Evolutionary conservation across 306 rosid species (phyloP).

Genomic region (Pachyrhizus erosus): DNA sequence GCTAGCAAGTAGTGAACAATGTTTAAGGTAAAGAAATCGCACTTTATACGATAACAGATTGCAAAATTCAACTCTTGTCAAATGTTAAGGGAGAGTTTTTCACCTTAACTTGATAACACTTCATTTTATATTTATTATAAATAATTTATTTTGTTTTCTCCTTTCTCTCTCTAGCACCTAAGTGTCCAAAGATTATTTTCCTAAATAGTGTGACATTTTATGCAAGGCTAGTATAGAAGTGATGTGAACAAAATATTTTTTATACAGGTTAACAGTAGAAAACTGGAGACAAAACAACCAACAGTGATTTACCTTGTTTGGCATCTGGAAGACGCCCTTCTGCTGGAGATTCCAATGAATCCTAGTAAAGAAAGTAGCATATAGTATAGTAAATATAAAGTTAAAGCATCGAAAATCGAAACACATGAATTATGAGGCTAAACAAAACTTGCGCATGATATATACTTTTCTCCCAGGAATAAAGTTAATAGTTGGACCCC

Average conservation of each 20-base stretch:
- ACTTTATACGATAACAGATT: background rate
- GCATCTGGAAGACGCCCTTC: conserved; percentile 96
- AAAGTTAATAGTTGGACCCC: conserved; percentile 85
- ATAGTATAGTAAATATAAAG: background rate
- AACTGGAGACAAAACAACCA: background rate
- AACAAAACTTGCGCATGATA: background rate
- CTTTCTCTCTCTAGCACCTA: background rate
- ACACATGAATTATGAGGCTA: background rate
- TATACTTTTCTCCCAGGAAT: conserved; percentile 83
- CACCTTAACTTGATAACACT: background rate
- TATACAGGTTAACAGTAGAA: background rate
- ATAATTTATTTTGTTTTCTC: background rate
- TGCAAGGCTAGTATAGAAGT: background rate
- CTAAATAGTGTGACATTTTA: background rate
- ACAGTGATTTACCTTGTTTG: conserved; percentile 58
- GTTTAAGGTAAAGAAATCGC: background rate
- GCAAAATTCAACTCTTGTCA: background rate
- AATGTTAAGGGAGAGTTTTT: background rate
- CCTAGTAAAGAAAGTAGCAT: conserved; percentile 52
- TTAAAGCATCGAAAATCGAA: conserved; percentile 6
- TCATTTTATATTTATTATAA: background rate
- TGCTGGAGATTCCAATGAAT: conserved; percentile 56
- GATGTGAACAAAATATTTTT: background rate
- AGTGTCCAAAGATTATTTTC: background rate
- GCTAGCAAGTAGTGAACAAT: background rate